Evolutionary conservation across 1,284 basidiomycete genomes (phyloP).

Genomic region (Hemileia vastatrix): DNA sequence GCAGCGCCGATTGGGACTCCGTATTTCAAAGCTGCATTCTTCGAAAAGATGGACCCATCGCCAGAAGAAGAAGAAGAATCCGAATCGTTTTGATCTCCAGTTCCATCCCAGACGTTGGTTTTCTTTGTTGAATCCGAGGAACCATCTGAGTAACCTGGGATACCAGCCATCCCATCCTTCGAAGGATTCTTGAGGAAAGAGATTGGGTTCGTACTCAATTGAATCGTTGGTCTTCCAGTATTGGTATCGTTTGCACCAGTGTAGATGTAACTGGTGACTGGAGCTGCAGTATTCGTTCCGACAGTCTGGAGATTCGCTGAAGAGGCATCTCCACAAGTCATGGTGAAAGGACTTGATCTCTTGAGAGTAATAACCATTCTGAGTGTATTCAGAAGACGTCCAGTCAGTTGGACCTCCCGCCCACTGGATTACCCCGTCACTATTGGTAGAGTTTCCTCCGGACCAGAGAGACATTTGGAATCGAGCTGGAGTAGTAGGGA

Average conservation of each 20-base stretch:
- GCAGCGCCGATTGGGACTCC: slow-evolving; percentile 28
- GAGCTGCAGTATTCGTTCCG: slow-evolving; percentile 29
- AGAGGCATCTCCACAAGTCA: slow-evolving; percentile 28
- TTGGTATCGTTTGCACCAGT: slow-evolving; percentile 28
- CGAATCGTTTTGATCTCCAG: slow-evolving; percentile 6
- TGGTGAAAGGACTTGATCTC: slow-evolving; percentile 33
- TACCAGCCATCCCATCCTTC: slow-evolving; percentile 18
- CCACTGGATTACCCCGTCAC: slow-evolving; percentile 31
- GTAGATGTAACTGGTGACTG: slow-evolving; percentile 35
- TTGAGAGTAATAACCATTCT: slow-evolving; percentile 35
- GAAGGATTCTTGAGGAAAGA: slow-evolving; percentile 18
- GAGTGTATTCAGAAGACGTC: slow-evolving; percentile 27
- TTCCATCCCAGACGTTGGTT: slow-evolving; percentile 22
- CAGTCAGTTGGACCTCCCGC: slow-evolving; percentile 35
- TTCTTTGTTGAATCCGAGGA: slow-evolving; percentile 5
- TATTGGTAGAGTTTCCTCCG: slow-evolving; percentile 29
- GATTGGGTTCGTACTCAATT: slow-evolving; percentile 25
- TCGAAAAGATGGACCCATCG: slow-evolving; percentile 8
- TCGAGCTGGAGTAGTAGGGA: slow-evolving; percentile 34
- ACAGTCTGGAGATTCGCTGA: slow-evolving; percentile 24
- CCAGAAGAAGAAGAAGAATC: background rate
- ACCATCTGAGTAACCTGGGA: slow-evolving; percentile 24
- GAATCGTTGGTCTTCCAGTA: slow-evolving; percentile 27
- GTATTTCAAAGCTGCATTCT: slow-evolving; percentile 24
- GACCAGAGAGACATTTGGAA: slow-evolving; percentile 36